Percentiles rank a stretch among this genome's conserved stretches.
These are phyloP conservation scores for Naematelia encephala DNA, from an alignment of 768 basidiomycete species.

Conservation along the genomic window DNA sequence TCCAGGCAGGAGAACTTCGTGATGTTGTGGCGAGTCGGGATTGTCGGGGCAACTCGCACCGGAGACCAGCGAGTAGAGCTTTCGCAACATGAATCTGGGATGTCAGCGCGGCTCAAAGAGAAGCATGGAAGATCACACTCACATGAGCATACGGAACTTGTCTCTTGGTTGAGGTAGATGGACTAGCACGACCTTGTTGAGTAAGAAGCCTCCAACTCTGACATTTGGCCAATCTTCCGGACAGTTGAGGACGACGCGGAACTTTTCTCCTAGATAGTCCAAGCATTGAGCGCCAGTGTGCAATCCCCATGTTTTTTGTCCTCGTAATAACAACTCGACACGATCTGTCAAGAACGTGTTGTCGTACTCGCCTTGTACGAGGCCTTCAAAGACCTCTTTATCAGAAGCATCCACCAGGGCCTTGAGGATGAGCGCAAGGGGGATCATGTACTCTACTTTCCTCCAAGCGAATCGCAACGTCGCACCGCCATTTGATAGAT, in stretches of 20 bases:
- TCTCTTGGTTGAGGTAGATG: slow-evolving; percentile 83
- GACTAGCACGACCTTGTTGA: slow-evolving; percentile 82
- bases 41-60: slow-evolving; percentile 88
- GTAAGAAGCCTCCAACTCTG: slow-evolving; percentile 73
- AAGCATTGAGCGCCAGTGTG: slow-evolving; percentile 86
- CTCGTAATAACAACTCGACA: slow-evolving; percentile 85
- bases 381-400: slow-evolving; percentile 91
- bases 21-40: slow-evolving; percentile 97
- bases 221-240: slow-evolving; percentile 91
- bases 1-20: slow-evolving; percentile 93
- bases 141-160: slow-evolving; percentile 93
- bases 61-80: slow-evolving; percentile 86
- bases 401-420: slow-evolving; percentile 87
- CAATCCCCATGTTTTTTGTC: slow-evolving; percentile 89
- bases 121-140: slow-evolving; percentile 48
- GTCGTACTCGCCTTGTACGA: slow-evolving; percentile 94
- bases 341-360: slow-evolving; percentile 98
- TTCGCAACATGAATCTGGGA: slow-evolving; percentile 90
- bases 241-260: slow-evolving; percentile 81
- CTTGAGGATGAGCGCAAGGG: slow-evolving; percentile 93
- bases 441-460: slow-evolving; percentile 89
- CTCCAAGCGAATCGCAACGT: slow-evolving; percentile 95
- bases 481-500: slow-evolving; percentile 92
- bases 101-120: slow-evolving; percentile 1
- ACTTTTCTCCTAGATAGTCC: slow-evolving; percentile 94